Evolutionary conservation across 768 basidiomycete species (phyloP), one percentile per base, ranked within the genome.

Genomic region (Dendrothele bispora): DNA sequence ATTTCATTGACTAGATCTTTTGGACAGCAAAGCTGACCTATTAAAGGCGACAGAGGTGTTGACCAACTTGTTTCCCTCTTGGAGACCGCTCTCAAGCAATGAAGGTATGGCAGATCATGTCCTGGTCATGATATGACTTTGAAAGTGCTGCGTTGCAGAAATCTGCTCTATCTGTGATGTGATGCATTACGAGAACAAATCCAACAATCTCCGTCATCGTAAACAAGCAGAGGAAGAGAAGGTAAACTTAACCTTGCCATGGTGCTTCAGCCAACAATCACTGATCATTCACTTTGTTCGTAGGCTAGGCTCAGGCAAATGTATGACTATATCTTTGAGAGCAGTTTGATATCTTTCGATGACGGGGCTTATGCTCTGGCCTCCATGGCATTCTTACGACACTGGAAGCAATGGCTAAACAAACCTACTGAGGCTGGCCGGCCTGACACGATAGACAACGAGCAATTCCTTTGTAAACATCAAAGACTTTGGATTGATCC

Each of bases 191-290:
- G 72, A 69, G 27, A 81, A 78, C 6, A 79, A 75, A 57, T 82
- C 82, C 57, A 83, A 81, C 50, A 86, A 78, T 56, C 77, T 74
- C 32, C 83, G 80, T 53, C 53, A 75, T 34, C 81, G 85, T 32
- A 83, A 74, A 61, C 77, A 72, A 47, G 86, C 85, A 21, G 90
- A 90, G 59, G 82, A 86, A 17, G 90, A 91, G 67, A 91, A 88
- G 82, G 90, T 85, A 45, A 24, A n/a, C n/a, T n/a, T n/a, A n/a
- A n/a, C n/a, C n/a, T n/a, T n/a, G n/a, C n/a, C n/a, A n/a, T n/a
- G n/a, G 47, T 40, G 36, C 26, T n/a, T 38, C 14, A 41, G 15
- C 28, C 35, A 30, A 32, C 28, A 51, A 24, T 58, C 39, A 27
- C 39, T 46, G 48, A 48, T 49, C 49, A 32, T 38, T 17, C 18